These are phyloP conservation scores for Diospyros lotus DNA, from an alignment of 148 eudicot species.

Conservation along the genomic window DNA sequence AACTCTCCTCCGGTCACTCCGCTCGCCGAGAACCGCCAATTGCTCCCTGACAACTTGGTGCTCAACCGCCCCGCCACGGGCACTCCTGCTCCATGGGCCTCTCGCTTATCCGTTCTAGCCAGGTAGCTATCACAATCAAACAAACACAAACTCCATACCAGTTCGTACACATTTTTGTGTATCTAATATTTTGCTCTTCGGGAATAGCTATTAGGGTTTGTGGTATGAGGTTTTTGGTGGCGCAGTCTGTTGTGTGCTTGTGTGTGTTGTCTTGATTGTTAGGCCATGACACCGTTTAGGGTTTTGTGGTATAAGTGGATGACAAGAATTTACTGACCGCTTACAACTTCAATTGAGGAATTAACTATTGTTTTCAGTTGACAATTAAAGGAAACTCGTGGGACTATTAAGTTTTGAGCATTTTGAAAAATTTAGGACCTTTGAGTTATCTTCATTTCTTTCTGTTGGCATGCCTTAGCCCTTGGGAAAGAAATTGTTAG, in stretches of 20 bases:
- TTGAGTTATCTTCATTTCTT: background rate
- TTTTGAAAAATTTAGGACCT: background rate
- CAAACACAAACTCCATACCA: background rate
- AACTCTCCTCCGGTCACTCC: conserved; percentile 53
- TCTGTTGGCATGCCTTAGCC: background rate
- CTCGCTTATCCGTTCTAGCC: conserved; percentile 79
- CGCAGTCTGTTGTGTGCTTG: background rate
- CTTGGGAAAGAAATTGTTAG: background rate
- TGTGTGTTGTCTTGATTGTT: background rate
- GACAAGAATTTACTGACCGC: no score
- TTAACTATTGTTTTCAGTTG: background rate
- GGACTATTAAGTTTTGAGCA: background rate
- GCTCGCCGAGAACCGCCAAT: conserved; percentile 23
- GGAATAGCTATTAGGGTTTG: background rate
- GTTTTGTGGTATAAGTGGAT: background rate
- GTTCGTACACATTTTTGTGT: background rate
- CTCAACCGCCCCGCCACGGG: conserved; percentile 81
- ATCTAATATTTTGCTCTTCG: background rate
- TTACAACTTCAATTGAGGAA: no score
- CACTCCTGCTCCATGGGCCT: conserved; percentile 93
- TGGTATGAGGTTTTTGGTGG: background rate
- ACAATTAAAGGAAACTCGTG: background rate
- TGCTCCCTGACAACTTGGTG: conserved; percentile 18
- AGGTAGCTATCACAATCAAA: conserved; percentile 29
- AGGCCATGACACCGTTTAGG: background rate